Evolutionary conservation across 208 protist genomes (phyloP).

Genomic region (Leishmania turanica): DNA sequence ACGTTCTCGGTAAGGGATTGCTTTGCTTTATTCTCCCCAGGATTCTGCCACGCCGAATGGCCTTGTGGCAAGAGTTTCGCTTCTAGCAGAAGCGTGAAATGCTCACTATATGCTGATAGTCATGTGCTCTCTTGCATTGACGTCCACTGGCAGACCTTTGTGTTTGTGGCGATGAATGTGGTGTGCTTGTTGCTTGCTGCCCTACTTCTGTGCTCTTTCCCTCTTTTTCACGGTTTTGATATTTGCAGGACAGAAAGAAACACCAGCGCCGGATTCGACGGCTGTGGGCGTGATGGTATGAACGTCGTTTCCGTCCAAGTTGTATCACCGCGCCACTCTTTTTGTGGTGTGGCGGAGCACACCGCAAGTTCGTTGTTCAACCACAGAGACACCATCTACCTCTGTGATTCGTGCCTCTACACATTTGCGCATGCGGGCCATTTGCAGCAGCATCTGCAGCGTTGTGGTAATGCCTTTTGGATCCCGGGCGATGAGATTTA

Average conservation of each 20-base stretch:
- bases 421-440: slow-evolving; percentile 33
- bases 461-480: slow-evolving; percentile 59
- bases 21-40: background rate
- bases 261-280: background rate
- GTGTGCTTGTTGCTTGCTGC: background rate
- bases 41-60: background rate
- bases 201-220: background rate
- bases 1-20: background rate
- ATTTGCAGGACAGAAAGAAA: background rate
- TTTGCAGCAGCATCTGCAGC: slow-evolving; percentile 44
- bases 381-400: slow-evolving; percentile 31
- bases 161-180: background rate
- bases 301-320: slow-evolving; percentile 24
- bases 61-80: background rate
- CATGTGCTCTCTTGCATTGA: background rate
- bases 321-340: slow-evolving; percentile 40
- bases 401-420: slow-evolving; percentile 71
- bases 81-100: background rate
- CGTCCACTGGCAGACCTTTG: background rate
- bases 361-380: slow-evolving; percentile 20
- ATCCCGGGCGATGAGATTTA: slow-evolving; percentile 78
- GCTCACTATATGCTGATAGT: background rate
- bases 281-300: background rate
- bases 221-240: background rate
- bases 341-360: slow-evolving; percentile 28